A percentile compares a stretch with the other conserved stretches of the same genome.
Conservation (phyloP, 441 rosid genomes). For the Adansonia madagascariensis region DNA sequence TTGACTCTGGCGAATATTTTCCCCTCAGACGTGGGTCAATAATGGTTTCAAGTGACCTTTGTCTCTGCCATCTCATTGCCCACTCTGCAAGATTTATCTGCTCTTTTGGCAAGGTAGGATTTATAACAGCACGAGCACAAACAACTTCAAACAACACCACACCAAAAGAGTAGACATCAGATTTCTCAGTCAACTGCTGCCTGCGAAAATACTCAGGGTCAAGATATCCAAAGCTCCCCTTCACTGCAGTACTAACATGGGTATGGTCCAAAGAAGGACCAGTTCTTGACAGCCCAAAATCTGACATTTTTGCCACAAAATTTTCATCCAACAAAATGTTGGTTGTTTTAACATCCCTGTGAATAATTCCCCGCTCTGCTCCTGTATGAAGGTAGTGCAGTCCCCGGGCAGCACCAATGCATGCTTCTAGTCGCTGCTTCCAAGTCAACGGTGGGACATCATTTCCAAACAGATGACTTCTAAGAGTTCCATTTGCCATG, state of each 20-base stretch:
- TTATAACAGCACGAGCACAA: constrained; percentile 86
- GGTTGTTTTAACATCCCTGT: constrained; percentile 87
- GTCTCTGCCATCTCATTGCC: constrained; percentile 81
- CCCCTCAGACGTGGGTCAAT: constrained; percentile 62
- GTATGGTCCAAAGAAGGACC: constrained; percentile 84
- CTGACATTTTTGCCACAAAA: constrained; percentile 85
- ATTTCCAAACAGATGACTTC: constrained; percentile 81
- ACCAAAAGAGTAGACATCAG: constrained; percentile 86
- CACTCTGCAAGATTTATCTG: constrained; percentile 95
- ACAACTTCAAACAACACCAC: constrained; percentile 81
- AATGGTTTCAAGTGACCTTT: constrained; percentile 64
- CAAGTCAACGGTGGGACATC: constrained; percentile 70
- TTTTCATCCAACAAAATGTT: constrained; percentile 77
- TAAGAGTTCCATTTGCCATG: constrained; percentile 81
- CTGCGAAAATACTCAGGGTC: constrained; percentile 87
- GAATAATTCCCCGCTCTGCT: constrained; percentile 80
- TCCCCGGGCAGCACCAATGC: constrained; percentile 83
- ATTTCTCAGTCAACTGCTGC: constrained; percentile 87
- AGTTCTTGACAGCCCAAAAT: constrained; percentile 77
- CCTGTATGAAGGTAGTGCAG: constrained; percentile 95
- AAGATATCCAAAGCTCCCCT: constrained; percentile 90
- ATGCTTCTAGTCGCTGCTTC: constrained; percentile 78
- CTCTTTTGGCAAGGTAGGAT: constrained; percentile 83
- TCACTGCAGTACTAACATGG: constrained; percentile 91
- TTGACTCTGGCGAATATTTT: constrained; percentile 56